phyloP scores from a whole-genome alignment of 139 green algal species.

The Chlamydomonas applanata region DNA sequence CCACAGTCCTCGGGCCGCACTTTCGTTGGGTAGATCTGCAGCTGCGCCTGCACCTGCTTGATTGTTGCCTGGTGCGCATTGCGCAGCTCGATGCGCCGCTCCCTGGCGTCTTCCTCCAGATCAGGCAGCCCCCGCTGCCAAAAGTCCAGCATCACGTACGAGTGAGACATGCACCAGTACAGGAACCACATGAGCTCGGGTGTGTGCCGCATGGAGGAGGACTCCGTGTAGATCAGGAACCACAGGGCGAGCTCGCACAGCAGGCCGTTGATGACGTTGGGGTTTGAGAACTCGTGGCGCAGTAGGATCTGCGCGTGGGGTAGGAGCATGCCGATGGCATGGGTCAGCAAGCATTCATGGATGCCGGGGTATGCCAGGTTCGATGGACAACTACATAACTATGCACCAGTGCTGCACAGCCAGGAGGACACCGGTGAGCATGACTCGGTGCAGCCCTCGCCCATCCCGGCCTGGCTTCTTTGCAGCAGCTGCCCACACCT shows the following conservation, averaged over 20 bases:
- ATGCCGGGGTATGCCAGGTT: too few relatives aligned
- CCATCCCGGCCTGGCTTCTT: too few relatives aligned
- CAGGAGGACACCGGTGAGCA: too few relatives aligned
- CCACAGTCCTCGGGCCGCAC: constrained; percentile 48
- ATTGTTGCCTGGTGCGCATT: constrained; percentile 35
- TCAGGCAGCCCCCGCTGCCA: constrained; percentile 29
- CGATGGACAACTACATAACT: too few relatives aligned
- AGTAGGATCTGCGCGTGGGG: constrained; percentile 16
- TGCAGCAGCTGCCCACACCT: background rate
- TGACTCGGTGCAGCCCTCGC: too few relatives aligned
- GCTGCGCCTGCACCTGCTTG: constrained; percentile 24
- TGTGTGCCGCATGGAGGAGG: constrained; percentile 53
- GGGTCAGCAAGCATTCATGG: too few relatives aligned
- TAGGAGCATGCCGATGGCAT: background rate
- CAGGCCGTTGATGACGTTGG: constrained; percentile 35
- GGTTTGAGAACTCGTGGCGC: constrained; percentile 17
- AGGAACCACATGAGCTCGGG: constrained; percentile 83
- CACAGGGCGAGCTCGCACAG: constrained; percentile 70
- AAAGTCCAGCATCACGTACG: constrained; percentile 25
- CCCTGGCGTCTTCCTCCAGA: constrained; percentile 13
- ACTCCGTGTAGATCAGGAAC: constrained; percentile 74
- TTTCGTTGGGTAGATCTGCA: constrained; percentile 31
- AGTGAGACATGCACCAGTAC: constrained; percentile 50
- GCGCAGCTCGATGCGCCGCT: constrained; percentile 33
- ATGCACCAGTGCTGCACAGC: too few relatives aligned